phyloP scores from a whole-genome alignment of 495 filamentous ascomycete species.

The Lophiotrema nucula region DNA sequence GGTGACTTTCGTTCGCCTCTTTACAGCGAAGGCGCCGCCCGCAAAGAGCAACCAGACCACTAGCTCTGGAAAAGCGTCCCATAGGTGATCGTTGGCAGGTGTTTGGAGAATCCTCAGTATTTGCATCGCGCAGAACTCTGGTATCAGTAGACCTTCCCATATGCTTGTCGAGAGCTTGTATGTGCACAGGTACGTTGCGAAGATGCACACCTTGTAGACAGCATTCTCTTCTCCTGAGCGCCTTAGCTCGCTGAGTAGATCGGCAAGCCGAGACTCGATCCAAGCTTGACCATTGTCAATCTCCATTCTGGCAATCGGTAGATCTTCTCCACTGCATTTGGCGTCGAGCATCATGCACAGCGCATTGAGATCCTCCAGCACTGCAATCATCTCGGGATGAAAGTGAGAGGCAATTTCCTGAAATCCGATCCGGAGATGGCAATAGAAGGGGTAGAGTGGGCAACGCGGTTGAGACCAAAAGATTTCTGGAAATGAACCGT shows the following conservation, averaged over 20 bases:
- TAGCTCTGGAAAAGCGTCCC: not conserved
- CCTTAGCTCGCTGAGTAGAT: not conserved
- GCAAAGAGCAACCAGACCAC: slow-evolving; percentile 10
- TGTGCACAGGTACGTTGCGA: slow-evolving; percentile 11
- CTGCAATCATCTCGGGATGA: not conserved
- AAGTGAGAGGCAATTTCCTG: not conserved
- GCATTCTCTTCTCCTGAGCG: not conserved
- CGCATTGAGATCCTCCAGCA: slow-evolving; percentile 11
- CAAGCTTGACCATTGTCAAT: slow-evolving; percentile 9
- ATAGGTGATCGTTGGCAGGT: not conserved
- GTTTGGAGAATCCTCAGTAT: not conserved
- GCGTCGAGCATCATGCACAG: slow-evolving; percentile 4
- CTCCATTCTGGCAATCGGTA: not conserved
- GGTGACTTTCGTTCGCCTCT: not conserved
- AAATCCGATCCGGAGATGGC: slow-evolving; percentile 1
- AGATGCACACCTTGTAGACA: slow-evolving; percentile 18
- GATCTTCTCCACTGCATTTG: not conserved
- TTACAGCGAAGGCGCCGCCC: not conserved
- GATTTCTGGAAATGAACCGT: slow-evolving; percentile 1
- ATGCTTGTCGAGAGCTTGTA: slow-evolving; percentile 16
- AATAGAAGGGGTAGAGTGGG: not conserved
- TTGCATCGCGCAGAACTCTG: slow-evolving; percentile 3
- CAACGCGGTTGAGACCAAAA: not conserved
- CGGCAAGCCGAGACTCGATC: slow-evolving; percentile 6
- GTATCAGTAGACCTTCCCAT: slow-evolving; percentile 13